These are phyloP conservation scores for Dictyostelium purpureum DNA, from an alignment of 78 protist species.

Conservation along the genomic window DNA sequence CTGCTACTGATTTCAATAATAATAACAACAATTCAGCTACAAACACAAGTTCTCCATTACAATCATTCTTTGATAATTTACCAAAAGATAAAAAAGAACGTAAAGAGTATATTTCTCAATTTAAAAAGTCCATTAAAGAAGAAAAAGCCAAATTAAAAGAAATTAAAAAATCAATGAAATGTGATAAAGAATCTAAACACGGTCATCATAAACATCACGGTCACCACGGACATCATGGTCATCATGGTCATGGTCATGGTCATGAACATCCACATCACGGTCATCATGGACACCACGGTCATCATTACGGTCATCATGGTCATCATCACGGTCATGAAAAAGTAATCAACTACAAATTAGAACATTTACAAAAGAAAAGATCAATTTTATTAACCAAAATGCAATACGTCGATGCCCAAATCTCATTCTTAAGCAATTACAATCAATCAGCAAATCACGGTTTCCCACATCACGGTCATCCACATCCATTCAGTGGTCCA, in stretches of 20 bases:
- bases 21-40: neutral
- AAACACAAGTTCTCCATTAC: neutral
- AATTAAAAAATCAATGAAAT: neutral
- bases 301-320: neutral
- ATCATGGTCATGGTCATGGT: neutral
- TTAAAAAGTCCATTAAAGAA: neutral
- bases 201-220: neutral
- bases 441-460: neutral
- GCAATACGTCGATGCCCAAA: neutral
- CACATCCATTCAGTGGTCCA: too few relatives aligned
- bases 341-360: neutral
- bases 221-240: neutral
- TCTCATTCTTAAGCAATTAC: neutral
- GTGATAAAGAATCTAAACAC: neutral
- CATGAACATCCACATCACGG: neutral
- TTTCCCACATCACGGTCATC: neutral
- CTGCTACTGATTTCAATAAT: too few relatives aligned
- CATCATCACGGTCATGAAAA: neutral
- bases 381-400: neutral
- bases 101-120: neutral
- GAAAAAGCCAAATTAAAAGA: neutral
- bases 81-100: neutral
- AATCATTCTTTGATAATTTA: neutral
- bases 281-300: neutral
- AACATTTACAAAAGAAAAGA: neutral